phyloP scores from a whole-genome alignment of 306 rosid species.

The Pterocarpus santalinus region DNA sequence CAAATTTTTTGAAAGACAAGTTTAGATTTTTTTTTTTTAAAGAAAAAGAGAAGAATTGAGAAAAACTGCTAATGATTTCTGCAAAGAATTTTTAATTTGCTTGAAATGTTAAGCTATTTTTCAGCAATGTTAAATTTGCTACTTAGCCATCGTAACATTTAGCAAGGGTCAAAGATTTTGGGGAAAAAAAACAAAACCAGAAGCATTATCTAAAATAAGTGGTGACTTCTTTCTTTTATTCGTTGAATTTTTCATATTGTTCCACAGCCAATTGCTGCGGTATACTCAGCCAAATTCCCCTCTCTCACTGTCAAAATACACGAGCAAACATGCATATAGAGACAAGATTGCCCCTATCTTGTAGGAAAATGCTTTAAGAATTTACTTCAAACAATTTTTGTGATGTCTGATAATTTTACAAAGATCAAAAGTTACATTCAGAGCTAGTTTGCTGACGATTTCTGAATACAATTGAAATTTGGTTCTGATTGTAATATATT shows the following conservation, averaged over 20 bases:
- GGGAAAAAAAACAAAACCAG: too few relatives aligned
- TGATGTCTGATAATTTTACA: not conserved
- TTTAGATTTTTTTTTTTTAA: too few relatives aligned
- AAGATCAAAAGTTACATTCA: not conserved
- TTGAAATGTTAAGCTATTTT: too few relatives aligned
- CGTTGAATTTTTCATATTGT: not conserved
- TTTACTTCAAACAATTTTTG: not conserved
- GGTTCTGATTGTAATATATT: not conserved
- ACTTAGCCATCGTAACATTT: not conserved
- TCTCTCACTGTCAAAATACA: not conserved
- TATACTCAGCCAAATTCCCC: not conserved
- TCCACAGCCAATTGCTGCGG: not conserved
- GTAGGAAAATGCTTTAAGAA: not conserved
- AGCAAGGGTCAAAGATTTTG: not conserved
- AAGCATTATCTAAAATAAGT: slow-evolving; percentile 3
- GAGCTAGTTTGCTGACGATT: not conserved
- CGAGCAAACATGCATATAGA: slow-evolving; percentile 2
- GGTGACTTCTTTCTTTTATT: not conserved
- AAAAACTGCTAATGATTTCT: too few relatives aligned
- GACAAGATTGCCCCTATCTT: slow-evolving; percentile 13
- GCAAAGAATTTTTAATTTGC: too few relatives aligned
- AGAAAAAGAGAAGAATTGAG: too few relatives aligned
- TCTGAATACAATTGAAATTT: too few relatives aligned
- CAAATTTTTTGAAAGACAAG: not conserved
- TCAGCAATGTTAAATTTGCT: not conserved